Conservation (phyloP, 192 early-diverging fungal genomes). For the Linnemannia zychae region DNA sequence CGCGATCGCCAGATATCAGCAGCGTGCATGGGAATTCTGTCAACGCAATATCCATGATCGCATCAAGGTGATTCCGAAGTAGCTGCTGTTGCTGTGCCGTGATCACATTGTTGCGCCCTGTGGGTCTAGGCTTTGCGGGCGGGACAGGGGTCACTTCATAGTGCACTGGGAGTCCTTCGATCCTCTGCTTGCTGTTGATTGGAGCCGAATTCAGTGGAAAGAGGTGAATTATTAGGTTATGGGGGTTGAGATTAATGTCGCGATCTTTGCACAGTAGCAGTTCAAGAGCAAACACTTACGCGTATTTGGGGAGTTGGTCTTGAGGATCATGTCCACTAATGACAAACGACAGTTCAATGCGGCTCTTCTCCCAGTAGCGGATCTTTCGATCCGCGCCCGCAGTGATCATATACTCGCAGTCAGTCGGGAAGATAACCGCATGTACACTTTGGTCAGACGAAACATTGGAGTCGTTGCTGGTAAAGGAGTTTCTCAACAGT, state of each 20-base stretch:
- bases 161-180: slow-evolving; percentile 68
- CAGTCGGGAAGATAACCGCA: slow-evolving; percentile 67
- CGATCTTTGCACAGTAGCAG: too few relatives aligned
- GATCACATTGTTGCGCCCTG: slow-evolving; percentile 56
- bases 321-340: slow-evolving; percentile 73
- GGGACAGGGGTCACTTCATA: slow-evolving; percentile 66
- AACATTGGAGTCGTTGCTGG: slow-evolving; percentile 66
- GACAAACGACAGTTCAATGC: slow-evolving; percentile 80
- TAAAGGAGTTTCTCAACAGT: slow-evolving; percentile 69
- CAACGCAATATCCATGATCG: slow-evolving; percentile 76
- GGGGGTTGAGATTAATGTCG: too few relatives aligned
- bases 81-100: slow-evolving; percentile 67
- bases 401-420: slow-evolving; percentile 77
- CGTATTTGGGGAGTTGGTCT: slow-evolving; percentile 71
- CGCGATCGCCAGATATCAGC: slow-evolving; percentile 80
- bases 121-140: slow-evolving; percentile 45
- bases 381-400: slow-evolving; percentile 89
- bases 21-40: slow-evolving; percentile 81
- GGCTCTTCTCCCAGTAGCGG: slow-evolving; percentile 83
- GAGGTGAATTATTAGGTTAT: too few relatives aligned
- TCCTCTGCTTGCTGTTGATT: slow-evolving; percentile 63
- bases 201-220: neutral
- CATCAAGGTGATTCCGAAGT: slow-evolving; percentile 77
- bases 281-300: slow-evolving; percentile 55
- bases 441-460: slow-evolving; percentile 70